Percentiles rank a stretch among this genome's conserved stretches.
Conservation (phyloP, 73 alveolate genomes). For the Paramecium octaurelia region DNA sequence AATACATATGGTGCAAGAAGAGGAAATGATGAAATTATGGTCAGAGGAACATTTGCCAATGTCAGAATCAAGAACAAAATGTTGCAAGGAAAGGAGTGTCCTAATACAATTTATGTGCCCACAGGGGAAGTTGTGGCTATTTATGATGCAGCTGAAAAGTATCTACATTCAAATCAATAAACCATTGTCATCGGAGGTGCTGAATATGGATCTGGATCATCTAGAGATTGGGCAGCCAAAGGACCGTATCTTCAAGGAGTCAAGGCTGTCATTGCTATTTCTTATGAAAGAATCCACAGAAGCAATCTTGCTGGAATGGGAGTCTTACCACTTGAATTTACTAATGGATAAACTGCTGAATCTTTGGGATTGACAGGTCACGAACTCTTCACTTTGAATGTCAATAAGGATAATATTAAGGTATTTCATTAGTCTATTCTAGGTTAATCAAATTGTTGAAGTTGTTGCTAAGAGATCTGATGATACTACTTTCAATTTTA, state of each 20-base stretch:
- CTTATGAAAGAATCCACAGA: conserved; percentile 93
- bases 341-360: conserved; percentile 82
- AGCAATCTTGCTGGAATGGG: conserved; percentile 93
- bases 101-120: conserved; percentile 83
- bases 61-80: conserved; percentile 80
- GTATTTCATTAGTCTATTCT: conserved; percentile 38
- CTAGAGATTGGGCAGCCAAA: conserved; percentile 95
- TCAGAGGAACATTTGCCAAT: conserved; percentile 92
- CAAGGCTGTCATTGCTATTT: conserved; percentile 80
- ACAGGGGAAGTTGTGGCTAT: conserved; percentile 74
- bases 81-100: conserved; percentile 72
- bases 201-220: conserved; percentile 89
- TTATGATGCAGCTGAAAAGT: conserved; percentile 82
- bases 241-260: conserved; percentile 77
- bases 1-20: conserved; percentile 92
- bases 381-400: conserved; percentile 69
- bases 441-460: conserved; percentile 25
- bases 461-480: conserved; percentile 58
- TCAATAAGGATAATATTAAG: conserved; percentile 63
- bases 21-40: conserved; percentile 90
- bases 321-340: conserved; percentile 83
- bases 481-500: conserved; percentile 70
- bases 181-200: conserved; percentile 80
- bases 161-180: conserved; percentile 62
- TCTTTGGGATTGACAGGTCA: conserved; percentile 77